phyloP scores from a whole-genome alignment of 768 basidiomycete genomes.

The Baorangia bicolor region DNA sequence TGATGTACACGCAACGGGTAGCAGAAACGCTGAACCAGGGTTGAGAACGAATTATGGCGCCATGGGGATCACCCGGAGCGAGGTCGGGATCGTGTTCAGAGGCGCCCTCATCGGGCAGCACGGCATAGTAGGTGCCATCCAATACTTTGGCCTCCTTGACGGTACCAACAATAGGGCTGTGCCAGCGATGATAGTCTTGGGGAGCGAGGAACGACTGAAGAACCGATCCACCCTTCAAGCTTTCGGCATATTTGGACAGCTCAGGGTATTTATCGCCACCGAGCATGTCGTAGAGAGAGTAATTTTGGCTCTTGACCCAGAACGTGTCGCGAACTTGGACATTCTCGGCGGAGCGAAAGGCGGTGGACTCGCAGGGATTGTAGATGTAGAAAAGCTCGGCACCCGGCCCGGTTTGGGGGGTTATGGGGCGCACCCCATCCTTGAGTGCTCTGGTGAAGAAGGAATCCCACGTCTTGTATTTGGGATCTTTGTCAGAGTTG shows the following conservation, averaged over 20 bases:
- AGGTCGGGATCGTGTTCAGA: background rate
- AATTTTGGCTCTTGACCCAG: constrained; percentile 59
- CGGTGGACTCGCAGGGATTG: constrained; percentile 45
- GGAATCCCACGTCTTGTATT: background rate
- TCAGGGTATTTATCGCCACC: background rate
- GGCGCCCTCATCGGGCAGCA: constrained; percentile 13
- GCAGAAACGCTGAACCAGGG: constrained; percentile 46
- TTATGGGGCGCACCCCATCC: background rate
- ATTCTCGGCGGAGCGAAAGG: constrained; percentile 36
- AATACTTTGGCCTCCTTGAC: background rate
- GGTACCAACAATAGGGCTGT: background rate
- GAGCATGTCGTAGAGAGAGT: constrained; percentile 57
- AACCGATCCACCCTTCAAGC: constrained; percentile 42
- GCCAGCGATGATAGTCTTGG: background rate
- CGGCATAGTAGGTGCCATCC: constrained; percentile 14
- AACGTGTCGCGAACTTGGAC: constrained; percentile 46
- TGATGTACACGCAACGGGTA: constrained; percentile 52
- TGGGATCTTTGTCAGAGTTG: background rate
- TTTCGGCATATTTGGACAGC: background rate
- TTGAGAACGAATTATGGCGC: constrained; percentile 31
- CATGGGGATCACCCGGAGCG: constrained; percentile 10
- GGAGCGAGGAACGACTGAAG: constrained; percentile 47
- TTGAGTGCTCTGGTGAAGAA: background rate
- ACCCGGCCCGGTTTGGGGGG: too few species aligned
- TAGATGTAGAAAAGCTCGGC: background rate